Base-by-base conservation (phyloP, 129 eudicot species). In the Glebionis coronaria region DNA sequence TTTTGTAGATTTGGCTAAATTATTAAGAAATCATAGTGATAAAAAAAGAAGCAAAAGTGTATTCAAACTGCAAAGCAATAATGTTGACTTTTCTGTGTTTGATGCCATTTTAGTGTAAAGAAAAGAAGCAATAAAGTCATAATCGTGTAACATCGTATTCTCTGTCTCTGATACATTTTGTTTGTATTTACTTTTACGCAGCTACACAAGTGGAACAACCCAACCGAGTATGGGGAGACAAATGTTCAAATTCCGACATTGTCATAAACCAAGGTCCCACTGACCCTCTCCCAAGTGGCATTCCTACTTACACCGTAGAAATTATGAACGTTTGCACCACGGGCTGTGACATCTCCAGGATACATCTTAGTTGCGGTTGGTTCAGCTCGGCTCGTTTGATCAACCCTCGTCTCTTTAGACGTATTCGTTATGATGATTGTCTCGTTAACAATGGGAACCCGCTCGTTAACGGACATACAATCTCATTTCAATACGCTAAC, bases 261-360 rank as follows among this genome's bases (percentile, higher is more conserved):
- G 80, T 82, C 16, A 81, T 91, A 0, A 87, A 76, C 82, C 97
- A 91, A 76, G 95, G 95, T 0, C 87, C 87, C 69, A 80, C 92
- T 0, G 76, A 72, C 18, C 90, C 95, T 27, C 80, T 91, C 14
- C 95, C 97, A 21, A 82, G 73, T 42, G 97, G 97, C 61, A 85
- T 91, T 10, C 97, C 95, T 27, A 85, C 93, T 0, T 91, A 82
- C 88, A 91, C 97, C 15, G 97, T 91, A 29, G 88, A 91, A 81
- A 85, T 91, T 54, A 83, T 76, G 74, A 85, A 76, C 80, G 70
- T 76, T 1, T 76, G 80, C 70, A 68, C 70, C 65, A 76, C 80
- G 59, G 80, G 80, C 27, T 76, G 75, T 12, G 80, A 76, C 65
- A 76, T 76, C 52, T 76, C 80, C 42, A 74, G 65, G 75, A 76